Evolutionary conservation across 352 stramenopile genomes (phyloP), one percentile per base, ranked within the genome.

Genomic region (Globisporangium apiculatum): DNA sequence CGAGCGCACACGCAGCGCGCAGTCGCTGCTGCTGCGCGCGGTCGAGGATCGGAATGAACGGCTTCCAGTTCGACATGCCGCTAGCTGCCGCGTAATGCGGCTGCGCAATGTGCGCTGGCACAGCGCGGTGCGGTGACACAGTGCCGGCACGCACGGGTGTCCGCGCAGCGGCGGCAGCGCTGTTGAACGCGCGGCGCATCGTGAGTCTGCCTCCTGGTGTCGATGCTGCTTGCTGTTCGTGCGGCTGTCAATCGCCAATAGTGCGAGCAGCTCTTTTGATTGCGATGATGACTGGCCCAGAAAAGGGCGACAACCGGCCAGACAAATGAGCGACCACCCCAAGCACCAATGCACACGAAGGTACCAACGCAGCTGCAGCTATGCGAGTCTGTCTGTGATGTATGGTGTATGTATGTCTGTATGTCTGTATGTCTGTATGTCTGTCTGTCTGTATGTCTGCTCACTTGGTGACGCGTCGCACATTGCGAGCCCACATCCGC

Each of bases 1-100:
- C 86, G 36, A 96, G 67, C 12, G 66, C 67, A 45, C 87, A 94
- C 14, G 87, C 81, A 31, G 71, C 72, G 18, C 81, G 75, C 64
- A 97, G 60, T 4, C 66, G 69, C 58, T 73, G 64, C 63, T 93
- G 80, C 66, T 92, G 71, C 41, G 71, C 57, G 40, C 60, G 65
- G 68, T 93, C 76, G 41, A 93, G 59, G 53, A 95, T 85, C 52
- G 83, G 83, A 53, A 93, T 91, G 62, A 85, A 92, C 9, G 76
- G 73, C 51, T 83, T 79, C 49, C 86, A 61, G 10, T 70, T 64
- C 11, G 81, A 91, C 78, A 89, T 87, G 54, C 71, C 72, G 17
- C 76, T 83, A 18, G 41, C 83, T 18, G 62, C 71, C 8, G 71
- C 82, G 56, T 92, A 96, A 31, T 73, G 81, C 46, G 86, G 86